Conservation (phyloP, 2,329 filamentous ascomycete species). For the Aspergillus cejpii region DNA sequence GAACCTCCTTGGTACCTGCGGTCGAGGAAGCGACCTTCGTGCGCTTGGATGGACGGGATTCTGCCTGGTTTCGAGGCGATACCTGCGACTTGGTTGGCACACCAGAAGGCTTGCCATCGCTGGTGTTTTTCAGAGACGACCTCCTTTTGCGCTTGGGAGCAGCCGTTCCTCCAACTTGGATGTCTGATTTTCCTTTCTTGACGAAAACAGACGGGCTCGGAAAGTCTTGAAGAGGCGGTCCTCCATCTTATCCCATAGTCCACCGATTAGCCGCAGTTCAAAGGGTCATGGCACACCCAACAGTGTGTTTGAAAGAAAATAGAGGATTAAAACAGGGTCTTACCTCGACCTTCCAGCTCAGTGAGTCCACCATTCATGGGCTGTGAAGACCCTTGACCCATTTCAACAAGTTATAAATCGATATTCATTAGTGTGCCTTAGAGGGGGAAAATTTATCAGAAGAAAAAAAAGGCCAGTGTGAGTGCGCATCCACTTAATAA, state of each 20-base stretch:
- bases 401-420: slow-evolving; percentile 1
- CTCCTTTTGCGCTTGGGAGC: slow-evolving; percentile 12
- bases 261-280: neutral
- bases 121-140: slow-evolving; percentile 2
- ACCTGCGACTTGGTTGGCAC: neutral
- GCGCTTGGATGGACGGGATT: slow-evolving; percentile 21
- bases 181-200: slow-evolving; percentile 1
- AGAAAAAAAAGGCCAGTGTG: slow-evolving; percentile 1
- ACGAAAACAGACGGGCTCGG: neutral
- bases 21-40: slow-evolving; percentile 19
- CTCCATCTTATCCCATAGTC: neutral
- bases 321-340: neutral
- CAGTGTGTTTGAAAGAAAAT: neutral
- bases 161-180: neutral
- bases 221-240: neutral
- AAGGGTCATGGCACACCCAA: neutral
- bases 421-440: neutral
- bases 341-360: slow-evolving; percentile 8
- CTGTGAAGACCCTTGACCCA: slow-evolving; percentile 21
- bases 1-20: slow-evolving; percentile 11
- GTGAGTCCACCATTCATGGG: slow-evolving; percentile 2
- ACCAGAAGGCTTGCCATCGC: neutral
- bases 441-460: slow-evolving; percentile 1
- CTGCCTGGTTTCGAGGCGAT: slow-evolving; percentile 4
- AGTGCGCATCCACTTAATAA: neutral